These are phyloP conservation scores for Colletotrichum sidae DNA, from an alignment of 2,329 filamentous ascomycete species.

Conservation along the genomic window DNA sequence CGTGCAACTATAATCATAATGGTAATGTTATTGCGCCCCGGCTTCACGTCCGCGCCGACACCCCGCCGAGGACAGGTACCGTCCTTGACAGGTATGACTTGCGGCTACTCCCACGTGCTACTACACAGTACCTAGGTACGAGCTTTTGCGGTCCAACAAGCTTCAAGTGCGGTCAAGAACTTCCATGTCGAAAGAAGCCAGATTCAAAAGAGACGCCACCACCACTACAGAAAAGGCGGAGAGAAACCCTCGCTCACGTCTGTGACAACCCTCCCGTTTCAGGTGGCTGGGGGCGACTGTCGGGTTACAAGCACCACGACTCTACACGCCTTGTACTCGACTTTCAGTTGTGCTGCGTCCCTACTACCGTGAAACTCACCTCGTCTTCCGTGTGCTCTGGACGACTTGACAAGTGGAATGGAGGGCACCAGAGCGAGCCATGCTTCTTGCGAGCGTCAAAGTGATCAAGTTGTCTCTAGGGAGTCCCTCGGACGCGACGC, in stretches of 20 bases:
- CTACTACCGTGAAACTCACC: too few relatives aligned
- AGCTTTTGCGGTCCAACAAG: not conserved
- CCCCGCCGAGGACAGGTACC: not conserved
- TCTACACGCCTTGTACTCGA: too few relatives aligned
- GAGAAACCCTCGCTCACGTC: constrained; percentile 23
- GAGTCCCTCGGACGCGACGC: constrained; percentile 13
- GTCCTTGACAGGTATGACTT: constrained; percentile 14
- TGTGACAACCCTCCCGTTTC: constrained; percentile 39
- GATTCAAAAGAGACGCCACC: not conserved
- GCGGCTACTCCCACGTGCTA: constrained; percentile 17
- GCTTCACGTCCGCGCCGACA: not conserved
- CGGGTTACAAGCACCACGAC: not conserved
- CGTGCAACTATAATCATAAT: too few relatives aligned
- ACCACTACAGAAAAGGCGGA: not conserved
- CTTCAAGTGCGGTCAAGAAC: not conserved
- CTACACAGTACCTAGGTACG: too few relatives aligned
- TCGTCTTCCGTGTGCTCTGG: constrained; percentile 2
- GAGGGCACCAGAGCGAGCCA: constrained; percentile 21
- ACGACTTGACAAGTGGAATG: constrained; percentile 34
- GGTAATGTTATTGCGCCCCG: too few relatives aligned
- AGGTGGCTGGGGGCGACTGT: constrained; percentile 25
- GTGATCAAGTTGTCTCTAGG: constrained; percentile 1
- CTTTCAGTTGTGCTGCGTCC: too few relatives aligned
- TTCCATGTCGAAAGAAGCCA: not conserved
- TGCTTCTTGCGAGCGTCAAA: not conserved